phyloP scores from a whole-genome alignment of 306 rosid genomes.

The Dryas drummondii region DNA sequence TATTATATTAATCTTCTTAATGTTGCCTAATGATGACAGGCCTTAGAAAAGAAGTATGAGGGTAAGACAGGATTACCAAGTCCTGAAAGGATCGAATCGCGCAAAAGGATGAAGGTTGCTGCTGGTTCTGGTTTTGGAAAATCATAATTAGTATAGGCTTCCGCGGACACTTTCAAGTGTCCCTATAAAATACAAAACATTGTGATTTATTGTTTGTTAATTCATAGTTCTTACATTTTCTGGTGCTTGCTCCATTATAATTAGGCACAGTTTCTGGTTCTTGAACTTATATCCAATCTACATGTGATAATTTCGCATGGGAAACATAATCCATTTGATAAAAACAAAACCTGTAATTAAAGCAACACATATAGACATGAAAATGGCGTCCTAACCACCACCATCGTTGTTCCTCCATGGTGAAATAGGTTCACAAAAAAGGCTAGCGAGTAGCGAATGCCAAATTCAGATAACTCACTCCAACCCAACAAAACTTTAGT shows the following conservation, averaged over 20 bases:
- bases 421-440: background rate
- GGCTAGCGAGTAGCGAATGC: background rate
- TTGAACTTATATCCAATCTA: no score
- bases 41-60: slow-evolving; percentile 75
- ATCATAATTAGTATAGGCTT: slow-evolving; percentile 27
- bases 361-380: background rate
- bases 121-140: slow-evolving; percentile 85
- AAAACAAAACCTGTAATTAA: background rate
- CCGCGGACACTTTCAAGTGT: slow-evolving; percentile 28
- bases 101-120: slow-evolving; percentile 44
- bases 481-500: no score
- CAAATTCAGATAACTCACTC: no score
- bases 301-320: background rate
- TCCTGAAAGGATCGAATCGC: slow-evolving; percentile 74
- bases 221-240: background rate
- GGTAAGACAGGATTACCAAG: slow-evolving; percentile 60
- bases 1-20: slow-evolving; percentile 7
- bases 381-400: background rate
- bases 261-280: no score
- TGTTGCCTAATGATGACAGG: slow-evolving; percentile 43
- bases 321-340: background rate
- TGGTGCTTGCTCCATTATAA: slow-evolving; percentile 8
- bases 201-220: background rate
- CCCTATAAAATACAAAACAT: background rate
- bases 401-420: background rate